Conservation (phyloP, 2,329 filamentous ascomycete genomes). For the Geoglossum cookeanum region DNA sequence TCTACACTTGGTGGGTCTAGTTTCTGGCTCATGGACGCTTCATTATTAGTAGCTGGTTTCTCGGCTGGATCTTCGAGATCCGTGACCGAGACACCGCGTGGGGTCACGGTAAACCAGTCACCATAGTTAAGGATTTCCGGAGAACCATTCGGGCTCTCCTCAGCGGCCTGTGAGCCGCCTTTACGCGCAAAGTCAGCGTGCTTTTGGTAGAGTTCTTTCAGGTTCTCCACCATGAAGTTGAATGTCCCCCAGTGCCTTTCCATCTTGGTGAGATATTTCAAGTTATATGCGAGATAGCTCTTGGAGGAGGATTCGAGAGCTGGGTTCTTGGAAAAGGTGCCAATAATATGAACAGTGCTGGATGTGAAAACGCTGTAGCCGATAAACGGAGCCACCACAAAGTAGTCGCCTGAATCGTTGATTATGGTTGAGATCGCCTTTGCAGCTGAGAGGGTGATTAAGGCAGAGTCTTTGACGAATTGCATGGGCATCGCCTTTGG, state of each 20-base stretch:
- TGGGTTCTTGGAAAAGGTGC: constrained; percentile 71
- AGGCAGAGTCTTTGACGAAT: constrained; percentile 58
- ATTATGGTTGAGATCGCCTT: constrained; percentile 73
- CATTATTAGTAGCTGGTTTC: constrained; percentile 39
- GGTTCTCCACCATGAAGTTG: constrained; percentile 83
- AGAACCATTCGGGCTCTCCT: constrained; percentile 23
- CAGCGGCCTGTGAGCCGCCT: constrained; percentile 13
- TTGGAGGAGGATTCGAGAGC: constrained; percentile 60
- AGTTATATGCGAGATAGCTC: constrained; percentile 67
- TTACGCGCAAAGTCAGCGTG: constrained; percentile 58
- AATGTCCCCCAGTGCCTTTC: constrained; percentile 99
- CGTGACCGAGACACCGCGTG: constrained; percentile 68
- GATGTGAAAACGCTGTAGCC: constrained; percentile 90
- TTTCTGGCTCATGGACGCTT: constrained; percentile 75
- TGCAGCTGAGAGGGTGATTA: constrained; percentile 63
- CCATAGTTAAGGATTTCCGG: constrained; percentile 62
- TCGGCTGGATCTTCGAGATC: constrained; percentile 72
- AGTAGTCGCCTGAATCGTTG: constrained; percentile 59
- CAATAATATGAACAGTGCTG: constrained; percentile 84
- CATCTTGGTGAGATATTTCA: constrained; percentile 83
- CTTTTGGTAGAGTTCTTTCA: constrained; percentile 71
- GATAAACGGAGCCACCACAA: constrained; percentile 76
- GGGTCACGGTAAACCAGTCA: constrained; percentile 93
- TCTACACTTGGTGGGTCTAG: constrained; percentile 84
- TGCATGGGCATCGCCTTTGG: constrained; percentile 53